These are phyloP conservation scores for Ascoidea asiatica DNA, from an alignment of 805 yeast species.

Conservation along the genomic window DNA sequence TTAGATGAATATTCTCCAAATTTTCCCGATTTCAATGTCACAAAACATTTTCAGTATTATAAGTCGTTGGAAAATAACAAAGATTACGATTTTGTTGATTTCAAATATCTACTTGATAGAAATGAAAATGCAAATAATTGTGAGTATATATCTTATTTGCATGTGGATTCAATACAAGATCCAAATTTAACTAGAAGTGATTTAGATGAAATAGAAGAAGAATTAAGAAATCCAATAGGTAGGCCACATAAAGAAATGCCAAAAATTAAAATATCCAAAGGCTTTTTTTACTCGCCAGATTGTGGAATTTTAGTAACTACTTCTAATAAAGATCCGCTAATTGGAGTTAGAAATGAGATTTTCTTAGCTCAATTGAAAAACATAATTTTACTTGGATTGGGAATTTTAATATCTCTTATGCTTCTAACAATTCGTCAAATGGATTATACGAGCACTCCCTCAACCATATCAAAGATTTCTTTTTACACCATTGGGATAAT, in stretches of 20 bases:
- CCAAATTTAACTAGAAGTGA: constrained; percentile 37
- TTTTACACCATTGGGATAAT: constrained; percentile 54
- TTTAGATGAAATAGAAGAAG: constrained; percentile 54
- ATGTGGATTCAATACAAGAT: constrained; percentile 34
- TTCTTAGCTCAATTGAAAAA: constrained; percentile 22
- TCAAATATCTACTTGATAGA: background rate
- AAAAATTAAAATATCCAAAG: constrained; percentile 34
- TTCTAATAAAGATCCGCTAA: constrained; percentile 24
- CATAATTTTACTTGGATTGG: constrained; percentile 28
- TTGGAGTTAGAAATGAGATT: constrained; percentile 12
- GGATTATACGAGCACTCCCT: constrained; percentile 63
- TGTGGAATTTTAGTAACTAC: constrained; percentile 51
- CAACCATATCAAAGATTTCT: constrained; percentile 62
- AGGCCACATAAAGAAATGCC: constrained; percentile 58
- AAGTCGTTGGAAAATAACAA: background rate
- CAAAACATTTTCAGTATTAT: constrained; percentile 22
- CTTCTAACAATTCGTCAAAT: constrained; percentile 53
- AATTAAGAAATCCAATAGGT: constrained; percentile 62
- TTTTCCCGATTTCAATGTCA: constrained; percentile 25
- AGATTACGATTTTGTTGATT: background rate
- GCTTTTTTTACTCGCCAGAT: constrained; percentile 74
- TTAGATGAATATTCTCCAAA: constrained; percentile 19
- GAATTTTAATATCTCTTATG: constrained; percentile 37
- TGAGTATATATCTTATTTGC: constrained; percentile 60
- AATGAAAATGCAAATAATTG: constrained; percentile 29